Base-by-base conservation (phyloP, 2,329 filamentous ascomycete genomes). In the Zymoseptoria tritici region DNA sequence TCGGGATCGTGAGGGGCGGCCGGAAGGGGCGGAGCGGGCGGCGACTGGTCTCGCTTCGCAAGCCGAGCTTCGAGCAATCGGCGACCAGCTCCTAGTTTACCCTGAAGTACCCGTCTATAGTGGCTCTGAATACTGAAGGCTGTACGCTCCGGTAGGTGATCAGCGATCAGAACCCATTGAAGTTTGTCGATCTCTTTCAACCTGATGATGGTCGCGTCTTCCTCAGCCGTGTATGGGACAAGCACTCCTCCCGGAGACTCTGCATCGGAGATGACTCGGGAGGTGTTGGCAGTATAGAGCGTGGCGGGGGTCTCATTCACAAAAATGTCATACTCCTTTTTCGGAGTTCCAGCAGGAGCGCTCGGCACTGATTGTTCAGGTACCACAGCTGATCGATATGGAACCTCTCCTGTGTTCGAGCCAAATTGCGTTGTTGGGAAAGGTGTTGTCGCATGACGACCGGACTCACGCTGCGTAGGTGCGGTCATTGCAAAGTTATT, bases 181-280 rank as follows among this genome's bases (percentile, higher is more conserved):
- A 69, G 61, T 22, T 65, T 65, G 53, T 76, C 73, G 0, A 74
- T 71, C 54, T 77, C 76, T 46, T 74, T 77, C 5, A 78, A 57
- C 29, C 73, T 74, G 11, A 77, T 72, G 5, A 79, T 64, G 9
- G 73, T 61, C 3, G 63, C 61, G 46, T 69, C 65, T 55, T 69
- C 66, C 42, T 67, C 62, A 3, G 53, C 21, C 0, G 58, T 58
- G 52, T 61, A 62, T 26, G 52, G n/a, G 20, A 52, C 36, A 16
- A 16, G 36, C 13, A 13, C 36, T 4, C 36, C 36, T 4, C 36
- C 13, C 6, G 36, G 36, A 16, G 36, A 21, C 51, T 60, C 26
- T 24, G 21, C 19, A 62, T 22, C 19, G 52, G 56, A 46, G 16
- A 46, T 46, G 36, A 16, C 13, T 22, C 66, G 57, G 21, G 64